Conservation (phyloP, 169 alveolate genomes). For the Plasmodium fragile region DNA sequence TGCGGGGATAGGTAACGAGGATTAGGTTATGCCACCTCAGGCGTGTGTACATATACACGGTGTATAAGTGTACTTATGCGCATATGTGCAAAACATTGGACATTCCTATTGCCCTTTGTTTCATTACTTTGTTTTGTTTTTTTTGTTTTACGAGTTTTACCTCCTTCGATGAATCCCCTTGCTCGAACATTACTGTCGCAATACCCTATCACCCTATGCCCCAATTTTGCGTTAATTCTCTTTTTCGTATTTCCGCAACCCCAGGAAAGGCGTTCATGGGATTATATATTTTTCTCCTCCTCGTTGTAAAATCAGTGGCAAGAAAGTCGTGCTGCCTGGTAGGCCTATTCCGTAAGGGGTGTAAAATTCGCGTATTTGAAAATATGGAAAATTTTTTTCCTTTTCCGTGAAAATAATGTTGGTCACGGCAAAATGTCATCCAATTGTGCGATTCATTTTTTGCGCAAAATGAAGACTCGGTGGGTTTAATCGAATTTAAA, state of each 20-base stretch:
- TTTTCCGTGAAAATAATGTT: background rate
- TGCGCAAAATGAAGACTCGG: background rate
- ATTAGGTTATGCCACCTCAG: background rate
- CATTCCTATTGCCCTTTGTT: background rate
- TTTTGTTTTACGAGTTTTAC: background rate
- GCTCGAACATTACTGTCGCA: conserved; percentile 2
- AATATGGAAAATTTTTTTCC: background rate
- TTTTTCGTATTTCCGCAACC: background rate
- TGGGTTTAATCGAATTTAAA: background rate
- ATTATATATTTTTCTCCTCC: background rate
- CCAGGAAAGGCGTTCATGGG: background rate
- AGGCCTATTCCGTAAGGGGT: background rate
- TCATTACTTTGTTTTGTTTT: background rate
- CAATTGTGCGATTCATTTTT: background rate
- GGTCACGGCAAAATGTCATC: background rate
- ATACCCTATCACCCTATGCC: background rate
- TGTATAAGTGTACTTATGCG: background rate
- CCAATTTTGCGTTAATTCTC: background rate
- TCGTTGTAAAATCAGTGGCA: background rate
- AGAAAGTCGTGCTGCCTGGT: background rate
- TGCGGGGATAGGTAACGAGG: background rate
- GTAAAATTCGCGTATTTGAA: background rate
- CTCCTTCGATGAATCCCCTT: conserved; percentile 16
- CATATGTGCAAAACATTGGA: background rate
- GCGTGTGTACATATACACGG: background rate